Evolutionary conservation across 73 alveolate species (phyloP).

Genomic region (Blepharisma stoltei): DNA sequence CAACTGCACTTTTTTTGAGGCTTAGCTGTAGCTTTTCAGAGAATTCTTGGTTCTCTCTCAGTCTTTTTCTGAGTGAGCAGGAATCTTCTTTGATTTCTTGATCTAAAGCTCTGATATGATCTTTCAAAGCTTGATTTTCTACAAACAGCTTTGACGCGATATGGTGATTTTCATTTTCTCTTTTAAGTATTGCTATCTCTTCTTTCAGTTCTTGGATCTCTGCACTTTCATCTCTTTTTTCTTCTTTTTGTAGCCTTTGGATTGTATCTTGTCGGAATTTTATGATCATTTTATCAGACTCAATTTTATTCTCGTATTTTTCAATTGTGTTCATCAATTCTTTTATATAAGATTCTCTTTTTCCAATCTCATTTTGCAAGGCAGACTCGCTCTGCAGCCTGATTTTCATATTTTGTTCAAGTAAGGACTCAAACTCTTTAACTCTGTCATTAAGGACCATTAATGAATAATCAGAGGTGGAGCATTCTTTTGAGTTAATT

Average conservation of each 20-base stretch:
- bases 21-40: slow-evolving; percentile 43
- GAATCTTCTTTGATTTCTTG: slow-evolving; percentile 45
- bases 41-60: slow-evolving; percentile 25
- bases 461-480: not conserved
- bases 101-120: slow-evolving; percentile 41
- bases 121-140: slow-evolving; percentile 43
- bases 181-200: slow-evolving; percentile 6
- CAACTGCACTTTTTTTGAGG: slow-evolving; percentile 37
- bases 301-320: slow-evolving; percentile 31
- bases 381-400: not conserved
- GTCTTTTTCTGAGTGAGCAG: slow-evolving; percentile 43
- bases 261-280: slow-evolving; percentile 41
- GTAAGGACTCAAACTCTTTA: slow-evolving; percentile 16
- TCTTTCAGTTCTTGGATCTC: slow-evolving; percentile 31
- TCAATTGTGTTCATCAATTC: not conserved
- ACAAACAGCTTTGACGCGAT: slow-evolving; percentile 21
- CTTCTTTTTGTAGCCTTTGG: slow-evolving; percentile 33
- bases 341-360: not conserved
- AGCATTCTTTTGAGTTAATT: not conserved
- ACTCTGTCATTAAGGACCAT: slow-evolving; percentile 1
- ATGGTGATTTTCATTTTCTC: slow-evolving; percentile 22
- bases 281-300: slow-evolving; percentile 40
- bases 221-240: slow-evolving; percentile 43
- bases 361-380: not conserved
- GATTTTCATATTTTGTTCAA: slow-evolving; percentile 9